A percentile compares a stretch with the other conserved stretches of the same genome.
phyloP scores from a whole-genome alignment of 2,329 filamentous ascomycete species.

The Lecanoromycetidae sp. region DNA sequence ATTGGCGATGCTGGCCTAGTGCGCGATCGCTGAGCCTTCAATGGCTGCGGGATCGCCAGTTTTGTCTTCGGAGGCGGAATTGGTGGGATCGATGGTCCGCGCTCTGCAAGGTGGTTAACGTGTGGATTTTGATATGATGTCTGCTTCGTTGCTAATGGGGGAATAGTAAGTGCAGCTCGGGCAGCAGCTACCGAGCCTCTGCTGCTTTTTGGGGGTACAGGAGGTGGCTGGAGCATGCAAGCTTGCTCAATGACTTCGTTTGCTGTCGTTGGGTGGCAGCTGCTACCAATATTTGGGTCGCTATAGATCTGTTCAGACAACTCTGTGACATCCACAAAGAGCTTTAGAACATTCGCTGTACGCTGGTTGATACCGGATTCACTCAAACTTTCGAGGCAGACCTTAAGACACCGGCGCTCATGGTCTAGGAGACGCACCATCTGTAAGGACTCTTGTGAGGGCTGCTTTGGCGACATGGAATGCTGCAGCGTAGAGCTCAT shows the following conservation, averaged over 20 bases:
- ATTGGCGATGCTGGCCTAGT: too few species aligned
- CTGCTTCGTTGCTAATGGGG: slow-evolving; percentile 1
- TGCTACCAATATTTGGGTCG: slow-evolving; percentile 12
- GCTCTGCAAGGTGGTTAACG: too few species aligned
- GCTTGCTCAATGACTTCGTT: slow-evolving; percentile 12
- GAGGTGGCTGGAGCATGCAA: neutral
- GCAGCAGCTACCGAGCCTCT: slow-evolving; percentile 14
- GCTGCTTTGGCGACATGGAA: neutral
- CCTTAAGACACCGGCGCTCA: slow-evolving; percentile 5
- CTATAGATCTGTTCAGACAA: slow-evolving; percentile 8
- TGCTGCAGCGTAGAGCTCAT: too few species aligned
- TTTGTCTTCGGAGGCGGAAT: neutral
- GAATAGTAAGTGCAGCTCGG: slow-evolving; percentile 7
- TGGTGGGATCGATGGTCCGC: too few species aligned
- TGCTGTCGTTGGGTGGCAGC: slow-evolving; percentile 4
- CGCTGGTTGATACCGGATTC: slow-evolving; percentile 6
- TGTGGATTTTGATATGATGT: neutral
- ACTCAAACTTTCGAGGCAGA: slow-evolving; percentile 9
- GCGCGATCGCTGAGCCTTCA: too few species aligned
- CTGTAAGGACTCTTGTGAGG: slow-evolving; percentile 5
- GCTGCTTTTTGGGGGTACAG: slow-evolving; percentile 4
- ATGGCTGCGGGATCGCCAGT: too few species aligned
- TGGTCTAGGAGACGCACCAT: slow-evolving; percentile 10
- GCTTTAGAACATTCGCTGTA: slow-evolving; percentile 7
- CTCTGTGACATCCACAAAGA: slow-evolving; percentile 10